Base-by-base conservation (phyloP, 768 basidiomycete genomes). In the Pleurotus ostreatus region DNA sequence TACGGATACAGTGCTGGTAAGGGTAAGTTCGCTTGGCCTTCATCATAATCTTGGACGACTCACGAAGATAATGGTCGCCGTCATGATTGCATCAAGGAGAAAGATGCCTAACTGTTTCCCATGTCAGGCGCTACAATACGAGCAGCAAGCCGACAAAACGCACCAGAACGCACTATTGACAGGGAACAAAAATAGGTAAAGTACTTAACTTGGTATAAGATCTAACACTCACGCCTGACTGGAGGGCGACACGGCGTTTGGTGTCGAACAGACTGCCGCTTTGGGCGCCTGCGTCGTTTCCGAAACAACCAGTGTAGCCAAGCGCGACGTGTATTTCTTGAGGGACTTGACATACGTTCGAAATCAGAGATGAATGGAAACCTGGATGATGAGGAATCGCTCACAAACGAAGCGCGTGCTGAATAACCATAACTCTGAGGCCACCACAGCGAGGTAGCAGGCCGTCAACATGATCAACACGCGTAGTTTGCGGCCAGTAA, bases 1-100 rank as follows among this genome's bases (percentile, higher is more conserved):
- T 65, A 9, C 60, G 57, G 43, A 65, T 26, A 49, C 67, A 68
- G 56, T 66, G 63, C 67, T 68, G 13, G 37, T 9, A 5, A 41
- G 18, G 8, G 39, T 22, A 11, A 40, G n/a, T 26, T 13, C 11
- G 37, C 51, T 4, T 15, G 41, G 5, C 9, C n/a, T 16, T 7
- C n/a, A 12, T 44, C 41, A 11, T 44, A 44, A 7, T n/a, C 15
- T 44, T 13, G 41, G 4, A 45, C 2, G 5, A 52, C 62, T 30
- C 58, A 67, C 64, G 23, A 64, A 11, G 16, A 57, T 49, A 44
- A 66, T 62, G 45, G 63, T 43, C 30, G 56, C 16, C n/a, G 61
- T 64, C 53, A 62, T 59, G 13, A 63, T 20, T 25, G 61, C 39
- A 46, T 68, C 67, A 41, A 67, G 22, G 3, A 60, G 39, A 43